Evolutionary conservation across 2,329 filamentous ascomycete genomes (phyloP), one percentile per base, ranked within the genome.

Genomic region (Pleurostoma richardsiae): DNA sequence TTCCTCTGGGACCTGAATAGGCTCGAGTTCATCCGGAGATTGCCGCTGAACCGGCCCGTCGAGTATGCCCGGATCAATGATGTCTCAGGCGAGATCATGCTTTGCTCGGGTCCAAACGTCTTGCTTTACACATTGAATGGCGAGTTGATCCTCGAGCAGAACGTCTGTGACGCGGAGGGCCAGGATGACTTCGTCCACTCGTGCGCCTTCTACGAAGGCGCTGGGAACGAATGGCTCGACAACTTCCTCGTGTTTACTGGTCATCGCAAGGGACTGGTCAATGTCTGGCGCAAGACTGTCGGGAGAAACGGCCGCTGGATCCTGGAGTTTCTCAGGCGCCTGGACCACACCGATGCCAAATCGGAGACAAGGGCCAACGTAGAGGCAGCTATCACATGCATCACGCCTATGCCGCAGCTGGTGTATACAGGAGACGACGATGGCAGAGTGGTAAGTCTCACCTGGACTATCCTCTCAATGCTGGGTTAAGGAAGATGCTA

Each of bases 361-460:
- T 82, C 80, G 43, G 84, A 76, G 71, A 79, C 61, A 67, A 82
- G 59, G 56, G 69, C 63, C 4, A 82, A 81, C 52, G 71, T 73
- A 0, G 77, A 80, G 41, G 84, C 86, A 3, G 84, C 85, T 0
- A 91, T 97, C 50, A 95, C 88, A 36, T 95, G 88, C 61, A 87
- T 99, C 44, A 76, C 88, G 47, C 87, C 92, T 3, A 87, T 91
- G 77, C 82, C 88, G 45, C 84, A 86, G 52, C 79, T 85, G 51
- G 83, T 97, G 7, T 97, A 96, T 66, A 96, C 91, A 0, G 94
- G 92, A 3, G 94, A 97, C 69, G 94, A 97, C 53, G 86, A 90
- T 53, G 94, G 94, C 30, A 79, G 85, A 73, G 92, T 99, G 67
- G 88, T 94, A 62, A 80, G 84, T 80, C 49, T 31, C 29, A 36